Base-by-base conservation (phyloP, 78 protist genomes). In the Chrysochromulina tobinii region DNA sequence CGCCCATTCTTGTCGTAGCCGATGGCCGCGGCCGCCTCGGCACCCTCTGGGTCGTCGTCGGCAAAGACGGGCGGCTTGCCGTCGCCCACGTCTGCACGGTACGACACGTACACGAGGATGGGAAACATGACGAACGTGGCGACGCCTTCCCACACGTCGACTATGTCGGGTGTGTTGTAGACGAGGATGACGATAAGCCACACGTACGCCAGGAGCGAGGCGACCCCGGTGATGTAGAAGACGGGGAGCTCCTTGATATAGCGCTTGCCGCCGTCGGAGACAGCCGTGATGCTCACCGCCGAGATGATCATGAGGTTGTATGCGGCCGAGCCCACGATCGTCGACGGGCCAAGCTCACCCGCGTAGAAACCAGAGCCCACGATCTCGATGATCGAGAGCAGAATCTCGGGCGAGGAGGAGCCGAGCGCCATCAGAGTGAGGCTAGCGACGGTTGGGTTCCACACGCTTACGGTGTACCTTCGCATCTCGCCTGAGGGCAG, bases 401-500 rank as follows among this genome's bases (percentile, higher is more conserved):
- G 84, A 20, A 88, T 88, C 83, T 88, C 91, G 3, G 85, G 83
- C 72, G 93, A 58, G 38, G n/a, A 77, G 23, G 81, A 69, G 83
- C 91, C 88, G 67, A 83, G 88, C 12, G 88, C 88, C 73, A 83
- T 54, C 23, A 83, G 88, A 25, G 88, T 83, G 57, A 83, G 69
- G 69, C 59, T 83, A 23, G 88, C 88, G 27, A 83, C 88, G 72
- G 88, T 83, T 7, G 50, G 21, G 12, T 83, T 83, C 88, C 88
- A 64, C 8, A 38, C 54, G 12, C 3, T n/a, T 3, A 79, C 50
- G 12, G 64, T 59, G 64, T 14, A 59, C 23, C 23, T 14, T 12
- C 12, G 64, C 7, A 12, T 7, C 79, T 69, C 38, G 23, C 38
- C 87, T 0, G 0, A 1, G 18, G 0, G 3, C 15, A 8, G 51